Evolutionary conservation across 139 green algal genomes (phyloP), one percentile per base, ranked within the genome.

Genomic region (Chlorella sp.): DNA sequence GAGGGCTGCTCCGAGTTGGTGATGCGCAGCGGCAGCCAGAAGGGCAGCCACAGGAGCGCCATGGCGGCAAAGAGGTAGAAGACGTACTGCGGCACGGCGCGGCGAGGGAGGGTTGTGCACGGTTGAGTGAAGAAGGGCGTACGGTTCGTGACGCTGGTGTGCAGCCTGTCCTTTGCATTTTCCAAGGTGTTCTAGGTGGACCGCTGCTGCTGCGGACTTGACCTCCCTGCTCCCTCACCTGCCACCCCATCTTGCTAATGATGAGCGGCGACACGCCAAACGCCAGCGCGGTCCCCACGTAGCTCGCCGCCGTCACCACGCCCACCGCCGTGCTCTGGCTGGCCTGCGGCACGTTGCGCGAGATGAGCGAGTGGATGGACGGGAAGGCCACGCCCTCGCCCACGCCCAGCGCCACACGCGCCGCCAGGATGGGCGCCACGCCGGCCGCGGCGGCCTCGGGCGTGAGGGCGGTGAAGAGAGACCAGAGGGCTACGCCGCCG

Each of bases 301-400:
- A 92, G 6, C 85, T 91, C 23, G 88, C 88, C 0, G 89, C 87
- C 2, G 88, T 92, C 30, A 91, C 82, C n/a, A 89, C 68, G 26
- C 78, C 87, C 35, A 92, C 88, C 29, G 88, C 83, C 1, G 89
- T 91, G 6, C 82, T 86, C 30, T 86, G 88, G 23, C 66, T 75
- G 24, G 60, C 62, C 62, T 67, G 62, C 1, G 67, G 67, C 42
- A 72, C 67, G 30, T 67, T 71, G 31, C 65, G 72, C 2, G 74
- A 67, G 35, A 94, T 92, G 65, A 94, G 77, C 6, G 85, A 89
- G 72, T 94, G 88, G 31, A 94, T 89, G 50, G 88, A 70, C 0
- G 89, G 89, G 75, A 93, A 92, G 22, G 89, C 88, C 2, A 93
- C 87, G 1, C 88, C 89, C 80, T 94, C 88, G 0, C 88, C 89